Conservation (phyloP, 2,329 filamentous ascomycete species). For the Neurospora sp. region DNA sequence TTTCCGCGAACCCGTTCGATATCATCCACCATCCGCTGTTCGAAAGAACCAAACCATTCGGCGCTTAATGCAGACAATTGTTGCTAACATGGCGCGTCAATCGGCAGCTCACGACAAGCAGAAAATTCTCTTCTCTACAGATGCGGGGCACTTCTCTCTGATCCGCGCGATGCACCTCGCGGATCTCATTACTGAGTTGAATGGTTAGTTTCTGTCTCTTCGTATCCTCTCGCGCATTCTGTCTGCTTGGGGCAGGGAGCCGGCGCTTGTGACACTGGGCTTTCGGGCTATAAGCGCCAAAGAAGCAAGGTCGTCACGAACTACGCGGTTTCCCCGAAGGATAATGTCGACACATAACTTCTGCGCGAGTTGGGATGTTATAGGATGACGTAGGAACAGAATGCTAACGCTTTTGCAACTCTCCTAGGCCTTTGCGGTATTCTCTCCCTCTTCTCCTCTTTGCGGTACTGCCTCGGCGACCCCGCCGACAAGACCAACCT, state of each 20-base stretch:
- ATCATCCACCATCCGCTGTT: not conserved
- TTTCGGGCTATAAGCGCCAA: not conserved
- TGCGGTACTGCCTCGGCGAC: slow-evolving; percentile 80
- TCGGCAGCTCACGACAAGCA: slow-evolving; percentile 60
- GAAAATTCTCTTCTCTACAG: slow-evolving; percentile 58
- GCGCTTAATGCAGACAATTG: slow-evolving; percentile 7
- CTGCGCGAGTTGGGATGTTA: not conserved
- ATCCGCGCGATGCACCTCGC: slow-evolving; percentile 65
- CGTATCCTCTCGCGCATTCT: not conserved
- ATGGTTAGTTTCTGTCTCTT: slow-evolving; percentile 39
- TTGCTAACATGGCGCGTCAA: not conserved
- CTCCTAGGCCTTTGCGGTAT: slow-evolving; percentile 68
- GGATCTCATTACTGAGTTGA: slow-evolving; percentile 74
- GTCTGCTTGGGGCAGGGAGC: not conserved
- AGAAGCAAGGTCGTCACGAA: not conserved
- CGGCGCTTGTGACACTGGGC: not conserved
- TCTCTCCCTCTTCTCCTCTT: slow-evolving; percentile 90
- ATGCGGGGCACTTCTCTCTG: slow-evolving; percentile 64
- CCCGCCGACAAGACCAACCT: slow-evolving; percentile 56
- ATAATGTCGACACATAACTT: not conserved
- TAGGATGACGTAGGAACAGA: not conserved
- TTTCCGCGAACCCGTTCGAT: not conserved
- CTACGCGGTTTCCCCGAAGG: not conserved
- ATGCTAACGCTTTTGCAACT: not conserved
- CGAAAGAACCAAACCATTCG: not conserved